A percentile compares a stretch with the other conserved stretches of the same genome.
phyloP scores from a whole-genome alignment of 2,329 filamentous ascomycete species.

The Exophiala alcalophila region DNA sequence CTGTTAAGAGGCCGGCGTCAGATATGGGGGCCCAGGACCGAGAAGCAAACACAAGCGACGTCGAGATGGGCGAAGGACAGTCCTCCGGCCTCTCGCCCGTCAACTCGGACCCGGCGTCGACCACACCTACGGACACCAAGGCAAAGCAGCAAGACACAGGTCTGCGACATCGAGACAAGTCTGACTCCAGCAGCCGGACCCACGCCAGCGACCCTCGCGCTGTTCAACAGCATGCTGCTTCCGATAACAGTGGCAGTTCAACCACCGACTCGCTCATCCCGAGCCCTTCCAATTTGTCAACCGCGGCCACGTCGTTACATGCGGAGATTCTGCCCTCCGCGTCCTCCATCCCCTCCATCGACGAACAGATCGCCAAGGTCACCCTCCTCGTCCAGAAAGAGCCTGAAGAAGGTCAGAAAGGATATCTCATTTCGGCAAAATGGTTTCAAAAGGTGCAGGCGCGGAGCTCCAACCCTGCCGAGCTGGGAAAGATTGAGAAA shows the following conservation, averaged over 20 bases:
- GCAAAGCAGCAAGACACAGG: constrained; percentile 27
- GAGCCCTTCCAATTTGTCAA: constrained; percentile 40
- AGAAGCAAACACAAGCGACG: constrained; percentile 31
- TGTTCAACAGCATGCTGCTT: constrained; percentile 27
- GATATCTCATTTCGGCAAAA: constrained; percentile 71
- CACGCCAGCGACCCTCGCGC: constrained; percentile 43
- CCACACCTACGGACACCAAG: constrained; percentile 17
- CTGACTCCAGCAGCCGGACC: constrained; percentile 18
- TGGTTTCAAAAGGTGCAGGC: constrained; percentile 76
- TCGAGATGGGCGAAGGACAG: constrained; percentile 34
- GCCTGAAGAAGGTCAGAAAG: constrained; percentile 65
- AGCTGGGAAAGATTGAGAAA: constrained; percentile 52
- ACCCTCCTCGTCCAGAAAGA: constrained; percentile 55
- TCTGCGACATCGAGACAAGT: constrained; percentile 24
- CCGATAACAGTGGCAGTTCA: constrained; percentile 34
- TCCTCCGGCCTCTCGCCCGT: constrained; percentile 11
- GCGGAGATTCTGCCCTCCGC: constrained; percentile 26
- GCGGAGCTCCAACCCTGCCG: constrained; percentile 58
- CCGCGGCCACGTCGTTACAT: constrained; percentile 34
- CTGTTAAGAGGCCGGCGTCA: constrained; percentile 52
- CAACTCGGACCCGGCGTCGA: constrained; percentile 13
- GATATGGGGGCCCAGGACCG: constrained; percentile 50
- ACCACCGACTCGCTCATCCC: constrained; percentile 40
- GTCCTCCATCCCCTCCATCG: constrained; percentile 48
- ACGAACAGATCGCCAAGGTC: constrained; percentile 73